Evolutionary conservation across 139 green algal species (phyloP).

Genomic region (Spirogloea muscicola): DNA sequence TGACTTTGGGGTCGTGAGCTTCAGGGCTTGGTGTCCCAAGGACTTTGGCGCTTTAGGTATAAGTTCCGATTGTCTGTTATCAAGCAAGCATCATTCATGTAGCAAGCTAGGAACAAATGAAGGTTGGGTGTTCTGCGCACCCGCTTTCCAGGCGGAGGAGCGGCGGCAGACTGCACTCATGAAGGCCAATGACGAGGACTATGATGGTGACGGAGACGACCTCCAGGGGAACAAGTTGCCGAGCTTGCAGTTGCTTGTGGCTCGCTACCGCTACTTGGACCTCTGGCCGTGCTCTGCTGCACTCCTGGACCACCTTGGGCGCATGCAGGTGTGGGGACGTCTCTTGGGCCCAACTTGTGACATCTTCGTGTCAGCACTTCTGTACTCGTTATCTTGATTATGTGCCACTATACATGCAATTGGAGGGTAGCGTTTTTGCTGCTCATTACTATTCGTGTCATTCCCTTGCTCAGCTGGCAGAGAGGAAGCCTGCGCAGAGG

Average conservation of each 20-base stretch:
- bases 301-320: slow-evolving; percentile 6
- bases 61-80: background rate
- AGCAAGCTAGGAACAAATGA: background rate
- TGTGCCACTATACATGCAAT: background rate
- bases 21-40: background rate
- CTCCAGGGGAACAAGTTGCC: background rate
- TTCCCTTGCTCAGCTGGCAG: background rate
- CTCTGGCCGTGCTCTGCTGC: slow-evolving; percentile 26
- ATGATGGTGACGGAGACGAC: background rate
- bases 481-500: background rate
- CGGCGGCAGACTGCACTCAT: background rate
- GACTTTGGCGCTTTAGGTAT: background rate
- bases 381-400: too few relatives aligned
- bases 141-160: background rate
- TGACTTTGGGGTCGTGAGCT: background rate
- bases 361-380: too few relatives aligned
- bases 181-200: background rate
- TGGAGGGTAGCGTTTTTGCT: background rate
- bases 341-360: background rate
- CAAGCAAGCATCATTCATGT: background rate
- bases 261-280: slow-evolving; percentile 18
- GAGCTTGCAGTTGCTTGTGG: slow-evolving; percentile 10
- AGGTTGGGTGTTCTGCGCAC: background rate
- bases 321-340: background rate
- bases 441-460: background rate